Base-by-base conservation (phyloP, 106 monocot genomes). In the Iris macrosiphon region DNA sequence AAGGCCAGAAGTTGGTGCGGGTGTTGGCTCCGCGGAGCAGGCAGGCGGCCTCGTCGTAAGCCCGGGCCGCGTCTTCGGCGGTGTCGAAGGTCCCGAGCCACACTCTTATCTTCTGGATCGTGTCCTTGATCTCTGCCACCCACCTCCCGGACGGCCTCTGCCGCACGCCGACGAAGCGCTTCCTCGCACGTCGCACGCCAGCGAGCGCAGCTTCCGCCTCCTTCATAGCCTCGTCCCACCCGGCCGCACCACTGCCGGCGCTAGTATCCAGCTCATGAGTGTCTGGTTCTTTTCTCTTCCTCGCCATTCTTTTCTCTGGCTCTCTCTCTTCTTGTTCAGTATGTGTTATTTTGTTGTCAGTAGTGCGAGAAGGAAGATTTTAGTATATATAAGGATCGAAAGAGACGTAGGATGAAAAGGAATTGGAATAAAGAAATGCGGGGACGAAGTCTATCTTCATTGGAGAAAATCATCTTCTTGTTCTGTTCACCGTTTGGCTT, bases 1-100 rank as follows among this genome's bases (percentile, higher is more conserved):
- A 62, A 12, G 69, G 69, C 45, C 60, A 61, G 66, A 67, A 60
- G 35, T 61, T 61, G 4, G 67, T 60, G 55, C 67, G 61, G 13
- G 74, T 74, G 31, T 61, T 61, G 37, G 73, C 53, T 3, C 73
- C 73, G 23, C 73, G 73, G 7, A 74, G 66, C 7, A 74, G 49
- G 52, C 73, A 71, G 5, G 71, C 71, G 15, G 71, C 71, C 46
- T 71, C 71, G 25, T 71, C 71, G 38, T 71, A 71, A 23, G 71
- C 71, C 22, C 71, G 54, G 2, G 71, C 71, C 15, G 71, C 71
- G 8, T 62, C 72, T 44, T 78, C 78, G 0, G 78, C 78, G 2
- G 72, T 78, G 41, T 78, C 78, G 52, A 78, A 78, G 8, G 78
- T 78, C 48, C 78, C 78, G 2, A 78, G 67, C 78, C 78, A 78